These are phyloP conservation scores for Metarhizium robertsii DNA, from an alignment of 2,329 filamentous ascomycete species.

Conservation along the genomic window DNA sequence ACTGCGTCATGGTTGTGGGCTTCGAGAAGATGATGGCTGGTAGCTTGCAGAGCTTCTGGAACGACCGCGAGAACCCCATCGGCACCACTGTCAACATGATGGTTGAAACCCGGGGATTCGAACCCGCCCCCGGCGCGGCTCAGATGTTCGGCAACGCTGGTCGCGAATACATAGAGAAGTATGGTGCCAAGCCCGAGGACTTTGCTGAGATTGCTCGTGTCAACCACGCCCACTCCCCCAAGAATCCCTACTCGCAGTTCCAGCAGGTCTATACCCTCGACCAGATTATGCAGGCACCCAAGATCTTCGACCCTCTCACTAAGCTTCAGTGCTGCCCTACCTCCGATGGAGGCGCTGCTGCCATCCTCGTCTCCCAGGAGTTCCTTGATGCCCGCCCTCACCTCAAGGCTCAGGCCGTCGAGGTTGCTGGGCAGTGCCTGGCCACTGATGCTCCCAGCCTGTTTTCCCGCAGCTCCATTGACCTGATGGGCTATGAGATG, in stretches of 20 bases:
- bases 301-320: constrained; percentile 79
- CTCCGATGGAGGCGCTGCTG: constrained; percentile 83
- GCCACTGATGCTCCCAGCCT: constrained; percentile 75
- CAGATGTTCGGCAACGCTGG: constrained; percentile 97
- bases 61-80: constrained; percentile 74
- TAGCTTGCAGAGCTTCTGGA: constrained; percentile 73
- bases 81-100: constrained; percentile 69
- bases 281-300: constrained; percentile 65
- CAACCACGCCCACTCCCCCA: constrained; percentile 84
- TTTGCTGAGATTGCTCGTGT: constrained; percentile 91
- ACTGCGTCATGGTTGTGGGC: constrained; percentile 84
- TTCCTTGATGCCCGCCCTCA: constrained; percentile 83
- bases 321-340: constrained; percentile 99
- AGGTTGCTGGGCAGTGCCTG: constrained; percentile 80
- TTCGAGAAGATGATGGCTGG: constrained; percentile 98
- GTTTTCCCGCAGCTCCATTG: constrained; percentile 73
- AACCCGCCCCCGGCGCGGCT: constrained; percentile 74
- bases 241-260: constrained; percentile 98
- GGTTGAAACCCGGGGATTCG: constrained; percentile 69
- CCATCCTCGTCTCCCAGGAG: constrained; percentile 76
- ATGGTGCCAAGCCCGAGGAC: constrained; percentile 73
- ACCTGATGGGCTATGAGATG: constrained; percentile 87
- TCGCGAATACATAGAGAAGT: constrained; percentile 91
- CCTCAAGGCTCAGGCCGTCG: constrained; percentile 71
- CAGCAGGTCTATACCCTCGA: constrained; percentile 82